These are phyloP conservation scores for Puccinia polysora DNA, from an alignment of 1,284 basidiomycete genomes.

Conservation along the genomic window DNA sequence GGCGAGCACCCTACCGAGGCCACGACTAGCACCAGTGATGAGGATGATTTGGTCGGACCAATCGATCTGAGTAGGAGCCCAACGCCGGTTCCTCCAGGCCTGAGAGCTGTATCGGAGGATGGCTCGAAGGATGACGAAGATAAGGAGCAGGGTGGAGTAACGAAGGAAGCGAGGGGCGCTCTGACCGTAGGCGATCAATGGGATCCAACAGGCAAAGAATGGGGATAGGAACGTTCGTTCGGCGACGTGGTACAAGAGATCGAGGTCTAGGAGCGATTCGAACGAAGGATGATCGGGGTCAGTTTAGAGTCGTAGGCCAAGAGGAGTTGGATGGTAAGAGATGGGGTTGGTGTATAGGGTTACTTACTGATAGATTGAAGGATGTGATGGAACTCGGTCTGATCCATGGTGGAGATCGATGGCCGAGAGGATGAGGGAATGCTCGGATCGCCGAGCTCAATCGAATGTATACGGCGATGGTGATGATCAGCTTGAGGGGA, in stretches of 20 bases:
- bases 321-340: neutral
- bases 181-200: slow-evolving; percentile 11
- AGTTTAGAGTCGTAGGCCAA: neutral
- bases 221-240: slow-evolving; percentile 29
- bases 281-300: neutral
- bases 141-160: neutral
- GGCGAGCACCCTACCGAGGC: slow-evolving; percentile 16
- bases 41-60: slow-evolving; percentile 29
- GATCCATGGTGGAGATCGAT: slow-evolving; percentile 3
- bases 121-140: neutral
- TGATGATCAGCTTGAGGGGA: too few species aligned
- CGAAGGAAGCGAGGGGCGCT: neutral
- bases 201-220: slow-evolving; percentile 30
- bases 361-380: slow-evolving; percentile 12
- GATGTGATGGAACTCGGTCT: neutral
- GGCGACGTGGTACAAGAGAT: slow-evolving; percentile 4
- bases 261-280: neutral
- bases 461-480: too few species aligned
- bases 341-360: neutral
- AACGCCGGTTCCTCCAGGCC: slow-evolving; percentile 19
- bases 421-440: too few species aligned
- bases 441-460: too few species aligned
- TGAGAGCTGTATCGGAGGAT: neutral
- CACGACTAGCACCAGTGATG: slow-evolving; percentile 23
- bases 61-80: slow-evolving; percentile 1